A percentile compares a stretch with the other conserved stretches of the same genome.
Evolutionary conservation across 83 land plant genomes (phyloP).

Genomic region (Picea engelmannii): DNA sequence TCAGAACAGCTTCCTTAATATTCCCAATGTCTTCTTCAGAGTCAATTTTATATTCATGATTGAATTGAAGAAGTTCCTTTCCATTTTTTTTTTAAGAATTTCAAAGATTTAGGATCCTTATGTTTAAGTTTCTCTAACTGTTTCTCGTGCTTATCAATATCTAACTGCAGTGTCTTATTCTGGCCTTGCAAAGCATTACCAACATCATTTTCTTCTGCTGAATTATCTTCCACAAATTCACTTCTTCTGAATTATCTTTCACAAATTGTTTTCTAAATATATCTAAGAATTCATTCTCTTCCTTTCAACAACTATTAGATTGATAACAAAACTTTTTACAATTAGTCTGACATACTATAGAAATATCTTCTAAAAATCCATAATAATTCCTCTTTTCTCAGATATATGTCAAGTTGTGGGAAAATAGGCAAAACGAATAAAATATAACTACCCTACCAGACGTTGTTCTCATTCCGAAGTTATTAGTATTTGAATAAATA

Average conservation of each 20-base stretch:
- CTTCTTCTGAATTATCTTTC: too few relatives aligned
- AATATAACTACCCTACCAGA: background rate
- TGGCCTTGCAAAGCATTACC: constrained; percentile 12
- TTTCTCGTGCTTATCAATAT: constrained; percentile 6
- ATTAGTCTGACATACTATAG: background rate
- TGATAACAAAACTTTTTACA: background rate
- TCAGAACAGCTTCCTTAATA: constrained; percentile 8
- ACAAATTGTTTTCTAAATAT: too few relatives aligned
- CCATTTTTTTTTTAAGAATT: constrained; percentile 68
- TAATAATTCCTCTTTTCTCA: background rate
- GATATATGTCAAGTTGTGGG: too few relatives aligned
- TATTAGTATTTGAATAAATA: too few relatives aligned
- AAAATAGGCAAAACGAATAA: background rate
- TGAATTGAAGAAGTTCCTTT: constrained; percentile 35
- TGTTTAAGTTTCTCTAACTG: background rate
- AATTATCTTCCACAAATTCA: background rate
- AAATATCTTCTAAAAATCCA: background rate
- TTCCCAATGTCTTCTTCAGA: constrained; percentile 54
- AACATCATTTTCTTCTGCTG: background rate
- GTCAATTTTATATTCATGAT: constrained; percentile 49
- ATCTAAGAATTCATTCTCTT: background rate
- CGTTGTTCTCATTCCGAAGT: background rate
- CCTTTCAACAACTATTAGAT: background rate
- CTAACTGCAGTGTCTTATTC: background rate
- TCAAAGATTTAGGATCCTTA: constrained; percentile 63